Base-by-base conservation (phyloP, 2,329 filamentous ascomycete species). In the Hypoxylon sp. region DNA sequence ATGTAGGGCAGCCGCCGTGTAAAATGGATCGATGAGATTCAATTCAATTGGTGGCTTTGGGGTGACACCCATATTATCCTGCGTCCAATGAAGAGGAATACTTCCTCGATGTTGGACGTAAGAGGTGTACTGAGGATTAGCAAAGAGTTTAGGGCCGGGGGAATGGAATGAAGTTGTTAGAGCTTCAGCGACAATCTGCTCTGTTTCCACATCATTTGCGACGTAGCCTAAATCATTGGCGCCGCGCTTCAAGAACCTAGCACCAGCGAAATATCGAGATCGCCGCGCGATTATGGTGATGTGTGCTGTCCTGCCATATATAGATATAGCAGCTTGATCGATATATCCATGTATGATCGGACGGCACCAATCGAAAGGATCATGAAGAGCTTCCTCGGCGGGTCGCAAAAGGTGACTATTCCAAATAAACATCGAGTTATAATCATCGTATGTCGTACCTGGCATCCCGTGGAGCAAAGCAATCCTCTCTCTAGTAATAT, bases 371-470 rank as follows among this genome's bases (percentile, higher is more conserved):
- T 98, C 94, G 76, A 93, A 97, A 0, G 93, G 90, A 73, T 94
- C 92, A 69, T 91, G 91, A 41, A 99, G 82, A 5, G 86, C 86
- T 17, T 83, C 81, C 11, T 87, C 83, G 0, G 91, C 93, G 0
- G 96, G 94, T 65, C 91, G 85, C 17, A 99, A 85, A 3, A 99
- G 85, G 79, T 98, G 92, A 72, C 93, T 89, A 74, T 99, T 99
- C 96, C 96, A 99, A 2, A 98, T 92, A 77, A 99, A 99, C 96
- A 99, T 99, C 41, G 91, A 89, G 75, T 98, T 97, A 77, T 91
- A 91, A 72, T 94, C 89, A 32, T 87, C 86, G 28, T 86, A 83
- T 43, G 85, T 83, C 5, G 86, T 84, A 28, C 87, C 86, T 1
- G 87, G 82, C 11, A 85, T 80, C 0, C 92, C 93, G 66, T 89